These are phyloP conservation scores for Polytrichum formosum DNA, from an alignment of 225 moss, liverwort and hornwort species.

Conservation along the genomic window DNA sequence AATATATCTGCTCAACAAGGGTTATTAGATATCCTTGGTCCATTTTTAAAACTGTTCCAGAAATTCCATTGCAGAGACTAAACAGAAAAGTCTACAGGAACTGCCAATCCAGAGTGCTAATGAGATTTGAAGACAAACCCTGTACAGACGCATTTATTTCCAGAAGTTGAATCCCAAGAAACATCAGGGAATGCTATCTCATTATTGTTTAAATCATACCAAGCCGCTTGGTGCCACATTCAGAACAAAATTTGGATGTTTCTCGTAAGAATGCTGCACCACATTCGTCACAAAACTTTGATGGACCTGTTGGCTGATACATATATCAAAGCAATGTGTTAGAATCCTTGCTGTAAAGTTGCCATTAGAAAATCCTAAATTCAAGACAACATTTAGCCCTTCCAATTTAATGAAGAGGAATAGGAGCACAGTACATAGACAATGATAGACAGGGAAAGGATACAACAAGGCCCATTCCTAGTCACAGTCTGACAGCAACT, in stretches of 20 bases:
- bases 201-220: slow-evolving; percentile 51
- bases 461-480: neutral
- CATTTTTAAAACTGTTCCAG: no score
- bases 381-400: neutral
- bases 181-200: slow-evolving; percentile 30
- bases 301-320: slow-evolving; percentile 80
- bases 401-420: no score
- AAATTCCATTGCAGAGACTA: no score
- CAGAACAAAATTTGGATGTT: slow-evolving; percentile 97
- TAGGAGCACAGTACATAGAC: no score
- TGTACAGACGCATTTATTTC: slow-evolving; percentile 46
- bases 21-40: no score
- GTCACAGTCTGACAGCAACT: no score
- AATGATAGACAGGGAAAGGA: no score
- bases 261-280: slow-evolving; percentile 89
- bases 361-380: neutral
- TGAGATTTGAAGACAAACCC: neutral
- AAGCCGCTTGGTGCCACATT: slow-evolving; percentile 96
- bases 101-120: no score
- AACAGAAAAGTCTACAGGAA: no score
- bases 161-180: slow-evolving; percentile 33
- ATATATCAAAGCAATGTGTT: slow-evolving; percentile 6
- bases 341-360: neutral
- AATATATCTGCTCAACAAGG: no score
- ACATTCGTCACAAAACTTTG: slow-evolving; percentile 97